Base-by-base conservation (phyloP, 768 basidiomycete genomes). In the Mycena vulgaris region DNA sequence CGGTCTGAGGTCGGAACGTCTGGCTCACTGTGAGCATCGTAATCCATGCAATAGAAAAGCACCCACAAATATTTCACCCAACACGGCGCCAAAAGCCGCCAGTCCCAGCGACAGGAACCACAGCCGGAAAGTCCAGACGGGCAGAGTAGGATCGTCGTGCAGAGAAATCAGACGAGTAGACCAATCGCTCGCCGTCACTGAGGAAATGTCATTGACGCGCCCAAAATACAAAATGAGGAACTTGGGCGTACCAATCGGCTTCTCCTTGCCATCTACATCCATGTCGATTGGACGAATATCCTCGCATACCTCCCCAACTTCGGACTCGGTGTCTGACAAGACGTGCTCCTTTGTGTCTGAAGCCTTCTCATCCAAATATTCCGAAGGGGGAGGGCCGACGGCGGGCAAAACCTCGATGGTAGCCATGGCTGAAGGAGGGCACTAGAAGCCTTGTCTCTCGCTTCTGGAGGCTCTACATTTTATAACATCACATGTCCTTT, bases 71-170 rank as follows among this genome's bases (percentile, higher is more conserved):
- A 73, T 73, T 59, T 73, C 68, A 11, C 59, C 68, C n/a, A 81
- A 67, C 31, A 81, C 79, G 31, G 76, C 78, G 37, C 79, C 79
- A 55, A 81, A 81, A 45, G 73, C 68, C 11, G 78, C 68, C 16
- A 81, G 74, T 17, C 80, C 80, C 27, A 78, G 28, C 27, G 72
- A 48, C 7, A 79, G 57, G 64, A 81, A 76, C 74, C 76, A 79
- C 13, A 78, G 61, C 9, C 80, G 73, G 66, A 81, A 78, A 5
- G 80, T 80, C 73, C 76, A 77, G n/a, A 76, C 74, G 17, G 75
- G 76, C 25, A 76, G 76, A 23, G 73, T 70, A 5, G 80, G 80
- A 58, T 80, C 79, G 49, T 81, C 80, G 35, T 78, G 75, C 2
- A 77, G 62, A 25, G 76, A 77, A 45, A 78, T 74, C 27, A 79